Evolutionary conservation across 1,284 basidiomycete species (phyloP).

Genomic region (Apiotrichum akiyoshidainum): DNA sequence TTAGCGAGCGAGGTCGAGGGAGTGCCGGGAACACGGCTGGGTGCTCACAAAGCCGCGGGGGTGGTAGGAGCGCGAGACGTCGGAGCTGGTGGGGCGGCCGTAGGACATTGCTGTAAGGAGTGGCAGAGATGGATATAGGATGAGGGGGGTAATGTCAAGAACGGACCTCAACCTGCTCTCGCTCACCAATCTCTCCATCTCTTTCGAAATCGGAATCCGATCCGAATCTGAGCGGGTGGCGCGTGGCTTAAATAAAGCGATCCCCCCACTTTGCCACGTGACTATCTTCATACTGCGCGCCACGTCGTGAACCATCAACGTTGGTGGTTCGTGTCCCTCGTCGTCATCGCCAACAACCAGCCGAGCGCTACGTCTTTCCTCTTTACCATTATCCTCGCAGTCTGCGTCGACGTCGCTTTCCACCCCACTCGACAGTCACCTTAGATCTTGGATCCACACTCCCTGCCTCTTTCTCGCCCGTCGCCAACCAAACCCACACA

Average conservation of each 20-base stretch:
- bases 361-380: neutral
- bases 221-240: too few species aligned
- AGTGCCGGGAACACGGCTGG: neutral
- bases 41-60: constrained; percentile 23
- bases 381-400: neutral
- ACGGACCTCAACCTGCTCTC: too few species aligned
- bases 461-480: neutral
- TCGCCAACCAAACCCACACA: neutral
- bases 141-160: too few species aligned
- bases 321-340: neutral
- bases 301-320: neutral
- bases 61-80: constrained; percentile 28
- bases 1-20: too few species aligned
- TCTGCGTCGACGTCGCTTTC: neutral
- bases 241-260: too few species aligned
- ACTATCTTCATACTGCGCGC: neutral
- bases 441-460: too few species aligned
- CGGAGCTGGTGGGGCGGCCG: neutral
- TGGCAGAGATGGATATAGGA: too few species aligned
- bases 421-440: neutral
- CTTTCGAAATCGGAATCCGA: too few species aligned
- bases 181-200: too few species aligned
- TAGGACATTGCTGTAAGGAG: neutral
- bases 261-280: neutral
- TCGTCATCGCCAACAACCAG: neutral